Evolutionary conservation across 2,329 filamentous ascomycete genomes (phyloP).

Genomic region (Knufia petricola): DNA sequence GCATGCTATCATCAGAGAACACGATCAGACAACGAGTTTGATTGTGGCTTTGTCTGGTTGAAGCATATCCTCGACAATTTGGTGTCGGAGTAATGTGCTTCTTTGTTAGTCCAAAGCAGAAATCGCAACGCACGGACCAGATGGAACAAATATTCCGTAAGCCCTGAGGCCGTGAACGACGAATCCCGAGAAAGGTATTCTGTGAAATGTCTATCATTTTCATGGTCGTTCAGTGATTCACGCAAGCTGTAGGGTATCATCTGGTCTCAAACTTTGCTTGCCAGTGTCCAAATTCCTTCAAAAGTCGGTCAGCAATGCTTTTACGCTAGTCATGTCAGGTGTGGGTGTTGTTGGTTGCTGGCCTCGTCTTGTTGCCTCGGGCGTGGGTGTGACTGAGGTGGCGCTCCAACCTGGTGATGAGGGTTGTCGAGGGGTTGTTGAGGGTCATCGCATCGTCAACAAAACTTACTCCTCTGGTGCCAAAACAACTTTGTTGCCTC

Average conservation of each 20-base stretch:
- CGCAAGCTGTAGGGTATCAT: conserved; percentile 2
- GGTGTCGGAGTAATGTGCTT: neutral
- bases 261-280: neutral
- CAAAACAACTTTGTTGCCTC: conserved; percentile 19
- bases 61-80: neutral
- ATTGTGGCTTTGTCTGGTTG: neutral
- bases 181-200: neutral
- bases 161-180: neutral
- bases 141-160: neutral
- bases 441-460: neutral
- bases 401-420: neutral
- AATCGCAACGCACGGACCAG: neutral
- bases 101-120: neutral
- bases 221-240: neutral
- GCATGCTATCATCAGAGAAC: neutral
- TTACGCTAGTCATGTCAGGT: neutral
- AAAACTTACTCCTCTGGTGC: conserved; percentile 18
- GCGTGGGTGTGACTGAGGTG: neutral
- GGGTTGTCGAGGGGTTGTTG: neutral
- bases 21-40: neutral
- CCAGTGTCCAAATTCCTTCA: conserved; percentile 6
- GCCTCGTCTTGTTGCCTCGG: neutral
- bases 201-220: neutral
- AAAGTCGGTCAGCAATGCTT: conserved; percentile 1
- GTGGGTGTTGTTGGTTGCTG: neutral